Evolutionary conservation across 2,329 filamentous ascomycete genomes (phyloP), one percentile per base, ranked within the genome.

Genomic region (Scedosporium dehoogii): DNA sequence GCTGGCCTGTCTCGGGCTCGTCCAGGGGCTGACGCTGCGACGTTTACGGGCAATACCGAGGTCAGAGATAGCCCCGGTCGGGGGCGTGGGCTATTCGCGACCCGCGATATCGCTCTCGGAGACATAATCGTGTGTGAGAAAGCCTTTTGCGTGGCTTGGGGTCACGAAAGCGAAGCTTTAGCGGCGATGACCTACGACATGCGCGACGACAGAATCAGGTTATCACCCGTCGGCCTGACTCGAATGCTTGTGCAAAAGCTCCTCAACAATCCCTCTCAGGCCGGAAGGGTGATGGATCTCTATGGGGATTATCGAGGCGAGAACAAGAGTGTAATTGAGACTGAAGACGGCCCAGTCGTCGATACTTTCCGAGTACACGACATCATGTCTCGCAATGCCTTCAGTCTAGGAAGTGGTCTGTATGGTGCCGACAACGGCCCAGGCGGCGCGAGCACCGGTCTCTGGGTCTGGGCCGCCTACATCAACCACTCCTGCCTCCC

Each of bases 401-500:
- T 74, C 69, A 72, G 69, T 60, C 59, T 60, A 73, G 42, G 51
- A 27, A 38, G 33, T 38, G 25, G 21, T 3, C 53, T 38, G 16
- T 42, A 58, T 41, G 56, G 56, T 2, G 56, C 56, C n/a, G 18
- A 3, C 33, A 38, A 38, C 14, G 74, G 74, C 0, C 65, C 67
- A 1, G 71, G 69, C 1, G 73, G 72, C 38, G 66, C 73, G 1
- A 18, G 29, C 57, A 14, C 38, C 4, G 76, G 76, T 5, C 29
- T 79, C 23, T 79, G 76, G 75, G 41, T 67, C 2, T 63, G 65
- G 6, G 71, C 74, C 33, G 75, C 77, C 0, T 72, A 72, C 64
- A 72, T 76, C 59, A 79, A 80, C 59, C 77, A 81, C 62, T 71
- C 70, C 29, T 80, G 78, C 67, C 44, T 70, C n/a, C 66, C 67